phyloP scores from a whole-genome alignment of 78 protist genomes.

The Isochrysis galbana region DNA sequence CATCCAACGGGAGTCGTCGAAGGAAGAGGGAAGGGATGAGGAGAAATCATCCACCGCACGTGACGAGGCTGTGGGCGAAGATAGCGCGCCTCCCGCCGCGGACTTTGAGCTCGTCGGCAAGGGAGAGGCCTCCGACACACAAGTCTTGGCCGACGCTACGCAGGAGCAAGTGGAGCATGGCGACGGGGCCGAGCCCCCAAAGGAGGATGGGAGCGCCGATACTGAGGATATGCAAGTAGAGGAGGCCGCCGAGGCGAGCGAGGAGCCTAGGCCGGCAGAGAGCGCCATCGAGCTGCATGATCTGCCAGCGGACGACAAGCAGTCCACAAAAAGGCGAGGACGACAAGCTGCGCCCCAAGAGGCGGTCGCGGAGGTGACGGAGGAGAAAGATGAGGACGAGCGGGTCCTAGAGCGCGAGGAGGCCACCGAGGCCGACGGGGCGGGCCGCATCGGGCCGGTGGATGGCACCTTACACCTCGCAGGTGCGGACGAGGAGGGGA shows the following conservation, averaged over 20 bases:
- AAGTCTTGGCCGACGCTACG: slow-evolving; percentile 61
- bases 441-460: not conserved
- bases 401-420: not conserved
- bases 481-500: slow-evolving; percentile 19
- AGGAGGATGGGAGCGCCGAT: not conserved
- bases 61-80: not conserved
- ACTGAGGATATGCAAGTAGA: not conserved
- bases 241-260: not conserved
- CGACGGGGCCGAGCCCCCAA: not conserved
- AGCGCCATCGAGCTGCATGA: not conserved
- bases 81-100: not conserved
- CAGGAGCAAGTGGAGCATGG: not conserved
- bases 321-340: not conserved
- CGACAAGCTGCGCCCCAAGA: not conserved
- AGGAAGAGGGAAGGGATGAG: not conserved
- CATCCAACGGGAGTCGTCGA: slow-evolving; percentile 37
- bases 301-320: not conserved
- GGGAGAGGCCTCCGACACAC: slow-evolving; percentile 42
- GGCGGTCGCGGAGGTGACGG: not conserved
- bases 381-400: not conserved
- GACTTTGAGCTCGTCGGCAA: not conserved
- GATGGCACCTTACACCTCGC: not conserved
- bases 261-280: not conserved
- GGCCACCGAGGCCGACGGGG: not conserved
- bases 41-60: not conserved